Percentiles rank a stretch among this genome's conserved stretches.
These are phyloP conservation scores for Sedum album DNA, from an alignment of 164 flowering plant species.

Conservation along the genomic window DNA sequence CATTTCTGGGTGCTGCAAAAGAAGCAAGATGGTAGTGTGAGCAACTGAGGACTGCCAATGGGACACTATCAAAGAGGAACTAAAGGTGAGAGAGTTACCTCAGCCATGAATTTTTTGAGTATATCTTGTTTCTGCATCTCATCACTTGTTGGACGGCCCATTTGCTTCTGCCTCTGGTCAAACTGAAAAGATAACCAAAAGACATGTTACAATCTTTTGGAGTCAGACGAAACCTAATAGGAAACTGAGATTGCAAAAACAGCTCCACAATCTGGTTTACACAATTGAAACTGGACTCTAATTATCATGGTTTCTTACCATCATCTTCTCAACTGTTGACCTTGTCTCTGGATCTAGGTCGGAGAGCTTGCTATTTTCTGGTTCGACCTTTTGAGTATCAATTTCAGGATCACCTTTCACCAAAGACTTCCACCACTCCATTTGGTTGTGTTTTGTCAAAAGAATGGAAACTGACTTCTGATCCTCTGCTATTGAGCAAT, in stretches of 20 bases:
- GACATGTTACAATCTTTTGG: too few species aligned
- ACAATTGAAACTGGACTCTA: background rate
- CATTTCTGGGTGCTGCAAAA: conserved; percentile 5
- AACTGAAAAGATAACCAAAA: conserved; percentile 35
- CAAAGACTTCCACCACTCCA: conserved; percentile 94
- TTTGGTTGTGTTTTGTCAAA: conserved; percentile 76
- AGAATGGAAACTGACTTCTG: conserved; percentile 55
- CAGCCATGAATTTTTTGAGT: conserved; percentile 84
- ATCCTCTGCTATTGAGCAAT: conserved; percentile 91
- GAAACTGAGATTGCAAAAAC: too few species aligned
- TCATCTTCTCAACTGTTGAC: conserved; percentile 89
- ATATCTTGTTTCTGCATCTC: conserved; percentile 82
- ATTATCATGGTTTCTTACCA: conserved; percentile 42
- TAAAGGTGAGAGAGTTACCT: conserved; percentile 28
- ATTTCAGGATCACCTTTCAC: conserved; percentile 90
- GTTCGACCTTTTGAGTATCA: conserved; percentile 92
- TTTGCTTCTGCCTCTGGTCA: conserved; percentile 85
- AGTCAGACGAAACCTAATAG: too few species aligned
- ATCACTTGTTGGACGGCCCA: conserved; percentile 94
- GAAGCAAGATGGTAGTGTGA: background rate
- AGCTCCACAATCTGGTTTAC: too few species aligned
- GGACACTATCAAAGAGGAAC: background rate
- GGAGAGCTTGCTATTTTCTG: conserved; percentile 74
- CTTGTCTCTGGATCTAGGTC: conserved; percentile 88
- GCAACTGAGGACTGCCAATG: background rate